Conservation (phyloP, 2,329 filamentous ascomycete genomes). For the Sclerotinia trifoliorum region DNA sequence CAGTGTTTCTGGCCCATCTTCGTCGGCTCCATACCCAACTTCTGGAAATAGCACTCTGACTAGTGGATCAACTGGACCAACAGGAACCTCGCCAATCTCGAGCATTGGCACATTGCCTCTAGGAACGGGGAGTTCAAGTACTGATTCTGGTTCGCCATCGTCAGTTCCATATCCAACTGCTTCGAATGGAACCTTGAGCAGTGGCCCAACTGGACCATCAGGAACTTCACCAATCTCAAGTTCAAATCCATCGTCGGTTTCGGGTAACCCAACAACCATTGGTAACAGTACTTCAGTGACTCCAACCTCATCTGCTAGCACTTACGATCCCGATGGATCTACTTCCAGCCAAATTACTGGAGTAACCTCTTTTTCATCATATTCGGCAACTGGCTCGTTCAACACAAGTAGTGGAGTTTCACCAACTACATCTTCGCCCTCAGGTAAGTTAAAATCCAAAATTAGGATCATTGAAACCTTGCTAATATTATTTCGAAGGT, state of each 20-base stretch:
- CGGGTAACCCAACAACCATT: not conserved
- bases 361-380: constrained; percentile 1
- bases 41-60: constrained; percentile 16
- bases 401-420: constrained; percentile 13
- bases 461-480: not conserved
- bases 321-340: not conserved
- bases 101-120: constrained; percentile 1
- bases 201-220: constrained; percentile 23
- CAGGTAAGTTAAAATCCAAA: constrained; percentile 1
- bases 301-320: constrained; percentile 3
- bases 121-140: constrained; percentile 22
- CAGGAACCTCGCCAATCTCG: constrained; percentile 16
- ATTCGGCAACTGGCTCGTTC: constrained; percentile 2
- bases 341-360: constrained; percentile 18
- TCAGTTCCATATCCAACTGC: constrained; percentile 23
- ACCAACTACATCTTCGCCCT: not conserved
- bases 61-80: constrained; percentile 20
- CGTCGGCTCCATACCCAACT: constrained; percentile 13
- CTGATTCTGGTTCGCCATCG: constrained; percentile 16
- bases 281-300: not conserved
- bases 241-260: constrained; percentile 3
- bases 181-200: constrained; percentile 22
- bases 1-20: not conserved
- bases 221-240: constrained; percentile 10
- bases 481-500: constrained; percentile 17